A percentile compares a stretch with the other conserved stretches of the same genome.
phyloP scores from a whole-genome alignment of 768 basidiomycete species.

The Serendipita sp. region DNA sequence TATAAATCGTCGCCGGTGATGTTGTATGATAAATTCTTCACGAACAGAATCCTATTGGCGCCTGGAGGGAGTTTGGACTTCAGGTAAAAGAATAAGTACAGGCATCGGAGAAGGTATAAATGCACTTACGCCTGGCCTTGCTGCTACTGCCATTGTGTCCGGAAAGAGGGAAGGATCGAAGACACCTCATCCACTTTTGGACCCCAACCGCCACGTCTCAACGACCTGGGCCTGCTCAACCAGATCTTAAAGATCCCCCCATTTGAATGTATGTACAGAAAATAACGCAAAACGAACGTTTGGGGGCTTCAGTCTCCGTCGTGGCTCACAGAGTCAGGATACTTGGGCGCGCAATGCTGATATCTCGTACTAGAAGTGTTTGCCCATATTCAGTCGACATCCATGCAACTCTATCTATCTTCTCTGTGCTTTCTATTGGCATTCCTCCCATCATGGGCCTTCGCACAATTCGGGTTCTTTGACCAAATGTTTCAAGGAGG shows the following conservation, averaged over 20 bases:
- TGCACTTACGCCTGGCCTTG: background rate
- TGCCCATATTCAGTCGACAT: background rate
- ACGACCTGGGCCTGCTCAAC: background rate
- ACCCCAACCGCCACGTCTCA: background rate
- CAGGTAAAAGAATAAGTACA: background rate
- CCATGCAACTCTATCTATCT: background rate
- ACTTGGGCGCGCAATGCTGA: background rate
- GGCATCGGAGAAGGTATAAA: background rate
- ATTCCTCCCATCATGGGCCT: conserved; percentile 21
- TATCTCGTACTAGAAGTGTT: background rate
- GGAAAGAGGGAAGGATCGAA: background rate
- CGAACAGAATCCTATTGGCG: conserved; percentile 81
- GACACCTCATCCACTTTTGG: background rate
- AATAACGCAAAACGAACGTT: background rate
- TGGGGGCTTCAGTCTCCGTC: background rate
- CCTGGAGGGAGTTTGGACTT: conserved; percentile 76
- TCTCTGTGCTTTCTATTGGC: conserved; percentile 20
- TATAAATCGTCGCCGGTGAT: conserved; percentile 90
- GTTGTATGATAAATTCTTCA: conserved; percentile 85
- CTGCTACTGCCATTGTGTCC: background rate
- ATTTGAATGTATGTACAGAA: background rate
- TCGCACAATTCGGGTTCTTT: conserved; percentile 67
- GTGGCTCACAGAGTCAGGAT: background rate
- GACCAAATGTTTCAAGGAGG: conserved; percentile 49
- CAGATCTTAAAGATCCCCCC: background rate